Conservation (phyloP, 805 yeast genomes). For the Starmerella geochares region DNA sequence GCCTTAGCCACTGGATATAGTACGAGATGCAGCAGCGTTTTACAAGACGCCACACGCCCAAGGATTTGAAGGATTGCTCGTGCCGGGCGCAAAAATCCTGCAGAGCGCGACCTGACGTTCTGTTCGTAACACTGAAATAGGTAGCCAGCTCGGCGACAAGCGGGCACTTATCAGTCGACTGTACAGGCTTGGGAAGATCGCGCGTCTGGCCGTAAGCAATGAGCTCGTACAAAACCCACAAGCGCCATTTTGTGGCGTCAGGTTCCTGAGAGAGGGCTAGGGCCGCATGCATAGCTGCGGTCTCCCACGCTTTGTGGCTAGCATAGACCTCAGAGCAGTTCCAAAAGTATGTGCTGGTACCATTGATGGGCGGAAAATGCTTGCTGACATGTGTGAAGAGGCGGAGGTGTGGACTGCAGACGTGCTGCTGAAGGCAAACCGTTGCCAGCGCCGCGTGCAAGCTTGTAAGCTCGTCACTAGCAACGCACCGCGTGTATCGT, state of each 20-base stretch:
- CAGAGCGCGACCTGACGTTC: neutral
- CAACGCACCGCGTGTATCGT: neutral
- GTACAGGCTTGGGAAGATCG: constrained; percentile 2
- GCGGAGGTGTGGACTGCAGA: neutral
- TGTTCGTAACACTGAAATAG: neutral
- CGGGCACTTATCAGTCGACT: neutral
- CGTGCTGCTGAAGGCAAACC: neutral
- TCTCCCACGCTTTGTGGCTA: constrained; percentile 4
- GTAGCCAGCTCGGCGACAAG: constrained; percentile 1
- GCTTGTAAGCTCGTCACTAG: neutral
- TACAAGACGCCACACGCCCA: neutral
- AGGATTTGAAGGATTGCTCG: neutral
- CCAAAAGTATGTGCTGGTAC: constrained; percentile 6
- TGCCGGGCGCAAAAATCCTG: neutral
- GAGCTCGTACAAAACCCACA: constrained; percentile 11
- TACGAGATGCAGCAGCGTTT: neutral
- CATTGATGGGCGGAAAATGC: neutral
- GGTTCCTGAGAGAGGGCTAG: constrained; percentile 7
- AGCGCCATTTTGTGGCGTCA: neutral
- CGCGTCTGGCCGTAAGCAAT: constrained; percentile 6
- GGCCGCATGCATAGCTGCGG: constrained; percentile 16
- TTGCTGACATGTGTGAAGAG: neutral
- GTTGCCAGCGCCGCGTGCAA: constrained; percentile 8
- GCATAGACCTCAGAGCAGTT: neutral
- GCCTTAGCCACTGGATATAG: neutral